Evolutionary conservation across 176 grass and related monocot genomes (phyloP).

Genomic region (Oryza meyeriana): DNA sequence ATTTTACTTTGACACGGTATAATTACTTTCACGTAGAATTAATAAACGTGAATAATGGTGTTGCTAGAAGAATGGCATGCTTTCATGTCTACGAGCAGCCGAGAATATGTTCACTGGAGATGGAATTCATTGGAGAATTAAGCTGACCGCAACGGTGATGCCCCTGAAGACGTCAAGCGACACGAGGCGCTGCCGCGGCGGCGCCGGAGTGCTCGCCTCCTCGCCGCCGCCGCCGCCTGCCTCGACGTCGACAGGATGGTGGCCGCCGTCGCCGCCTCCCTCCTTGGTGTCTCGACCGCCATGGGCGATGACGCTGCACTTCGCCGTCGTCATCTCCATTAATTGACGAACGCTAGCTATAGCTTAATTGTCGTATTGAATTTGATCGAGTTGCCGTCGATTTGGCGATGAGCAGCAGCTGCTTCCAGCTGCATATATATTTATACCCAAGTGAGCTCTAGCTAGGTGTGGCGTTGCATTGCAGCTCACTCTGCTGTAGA

Average conservation of each 20-base stretch:
- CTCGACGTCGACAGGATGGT: not conserved
- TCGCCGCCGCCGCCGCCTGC: not conserved
- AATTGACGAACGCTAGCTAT: too few species aligned
- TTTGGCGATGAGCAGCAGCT: not conserved
- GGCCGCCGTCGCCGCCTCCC: not conserved
- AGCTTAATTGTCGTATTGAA: too few species aligned
- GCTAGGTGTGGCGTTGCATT: not conserved
- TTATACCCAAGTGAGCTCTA: not conserved
- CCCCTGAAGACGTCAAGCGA: constrained; percentile 89
- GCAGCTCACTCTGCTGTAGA: too few species aligned
- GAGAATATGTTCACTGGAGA: not conserved
- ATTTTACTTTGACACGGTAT: too few species aligned
- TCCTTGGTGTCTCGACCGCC: not conserved
- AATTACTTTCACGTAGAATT: too few species aligned
- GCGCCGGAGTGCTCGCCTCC: too few species aligned
- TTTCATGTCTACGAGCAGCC: too few species aligned
- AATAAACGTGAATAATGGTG: too few species aligned
- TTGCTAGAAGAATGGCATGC: too few species aligned
- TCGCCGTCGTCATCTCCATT: not conserved
- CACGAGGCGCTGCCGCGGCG: constrained; percentile 33
- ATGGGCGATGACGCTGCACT: not conserved
- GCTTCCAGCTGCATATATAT: not conserved
- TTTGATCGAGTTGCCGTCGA: not conserved
- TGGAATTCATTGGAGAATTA: not conserved
- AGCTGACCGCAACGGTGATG: constrained; percentile 61